Conservation (phyloP, 1,139 yeast species). For the Maudiozyma humilis region DNA sequence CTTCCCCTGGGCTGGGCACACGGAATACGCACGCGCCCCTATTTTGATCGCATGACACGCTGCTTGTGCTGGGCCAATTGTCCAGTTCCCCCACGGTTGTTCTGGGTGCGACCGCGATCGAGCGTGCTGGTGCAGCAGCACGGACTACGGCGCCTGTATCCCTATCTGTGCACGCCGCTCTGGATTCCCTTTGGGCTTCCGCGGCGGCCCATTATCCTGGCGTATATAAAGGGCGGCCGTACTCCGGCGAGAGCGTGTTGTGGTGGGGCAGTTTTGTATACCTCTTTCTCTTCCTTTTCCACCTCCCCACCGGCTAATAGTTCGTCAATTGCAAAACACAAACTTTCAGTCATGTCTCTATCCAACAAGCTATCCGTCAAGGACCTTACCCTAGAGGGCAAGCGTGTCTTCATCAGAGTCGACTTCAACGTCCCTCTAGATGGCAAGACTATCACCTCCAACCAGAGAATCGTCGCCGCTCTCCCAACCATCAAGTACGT, state of each 20-base stretch:
- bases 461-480: conserved; percentile 58
- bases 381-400: conserved; percentile 74
- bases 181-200: neutral
- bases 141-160: neutral
- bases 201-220: neutral
- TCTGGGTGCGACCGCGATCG: no score
- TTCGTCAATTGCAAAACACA: no score
- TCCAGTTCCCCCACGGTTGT: no score
- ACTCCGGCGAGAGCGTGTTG: neutral
- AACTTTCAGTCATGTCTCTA: conserved; percentile 65
- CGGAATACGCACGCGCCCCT: neutral
- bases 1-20: no score
- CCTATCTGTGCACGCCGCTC: neutral
- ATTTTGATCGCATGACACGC: neutral
- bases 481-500: conserved; percentile 93
- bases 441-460: conserved; percentile 9
- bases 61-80: neutral
- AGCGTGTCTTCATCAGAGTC: conserved; percentile 47
- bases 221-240: neutral
- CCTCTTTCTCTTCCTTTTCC: neutral
- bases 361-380: conserved; percentile 83
- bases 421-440: conserved; percentile 11
- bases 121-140: no score
- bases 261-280: neutral
- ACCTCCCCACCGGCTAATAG: neutral